phyloP scores from a whole-genome alignment of 257 asterid species.

The Fraxinus cuspidata region DNA sequence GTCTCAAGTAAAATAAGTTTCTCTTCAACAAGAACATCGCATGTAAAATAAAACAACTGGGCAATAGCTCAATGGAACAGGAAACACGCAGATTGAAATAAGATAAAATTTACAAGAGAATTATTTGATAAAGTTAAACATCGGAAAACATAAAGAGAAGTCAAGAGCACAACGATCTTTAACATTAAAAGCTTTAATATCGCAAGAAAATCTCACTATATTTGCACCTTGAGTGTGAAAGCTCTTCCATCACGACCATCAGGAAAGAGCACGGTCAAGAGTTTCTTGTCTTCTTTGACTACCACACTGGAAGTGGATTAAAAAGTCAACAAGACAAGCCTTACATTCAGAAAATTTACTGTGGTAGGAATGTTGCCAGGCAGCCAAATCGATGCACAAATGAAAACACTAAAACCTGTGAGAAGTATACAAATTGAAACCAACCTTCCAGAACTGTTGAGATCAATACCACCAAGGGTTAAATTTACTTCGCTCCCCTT shows the following conservation, averaged over 20 bases:
- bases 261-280: conserved; percentile 86
- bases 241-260: conserved; percentile 98
- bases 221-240: conserved; percentile 88
- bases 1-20: neutral
- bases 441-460: conserved; percentile 99
- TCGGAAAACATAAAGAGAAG: neutral
- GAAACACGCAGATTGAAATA: conserved; percentile 6
- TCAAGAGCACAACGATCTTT: neutral
- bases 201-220: conserved; percentile 18
- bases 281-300: conserved; percentile 95
- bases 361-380: conserved; percentile 15
- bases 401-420: conserved; percentile 12
- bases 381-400: neutral
- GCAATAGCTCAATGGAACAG: conserved; percentile 9
- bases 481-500: conserved; percentile 85
- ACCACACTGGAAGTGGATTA: conserved; percentile 70
- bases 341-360: neutral
- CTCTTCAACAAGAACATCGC: neutral
- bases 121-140: neutral
- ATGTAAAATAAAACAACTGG: neutral
- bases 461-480: conserved; percentile 99
- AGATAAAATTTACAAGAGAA: conserved; percentile 6
- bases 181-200: conserved; percentile 10
- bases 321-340: conserved; percentile 22
- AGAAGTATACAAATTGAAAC: conserved; percentile 32